A percentile compares a stretch with the other conserved stretches of the same genome.
phyloP scores from a whole-genome alignment of 768 basidiomycete species.

The Russula foetens region DNA sequence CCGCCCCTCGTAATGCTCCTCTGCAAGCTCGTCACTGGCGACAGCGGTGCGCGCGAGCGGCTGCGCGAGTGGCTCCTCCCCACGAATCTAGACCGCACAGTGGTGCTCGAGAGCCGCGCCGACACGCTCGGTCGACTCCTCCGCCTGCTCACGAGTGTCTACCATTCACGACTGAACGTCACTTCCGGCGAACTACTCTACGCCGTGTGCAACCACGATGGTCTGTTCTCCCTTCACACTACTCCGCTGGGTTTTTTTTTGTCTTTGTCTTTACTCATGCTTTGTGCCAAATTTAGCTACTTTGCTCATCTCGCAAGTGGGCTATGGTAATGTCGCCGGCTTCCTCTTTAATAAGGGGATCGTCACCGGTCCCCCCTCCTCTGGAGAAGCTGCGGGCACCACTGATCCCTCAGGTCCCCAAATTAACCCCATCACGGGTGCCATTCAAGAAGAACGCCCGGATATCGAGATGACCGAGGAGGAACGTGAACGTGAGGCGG shows the following conservation, averaged over 20 bases:
- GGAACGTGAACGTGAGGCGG: slow-evolving; percentile 91
- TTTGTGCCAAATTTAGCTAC: slow-evolving; percentile 37
- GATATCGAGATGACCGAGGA: slow-evolving; percentile 78
- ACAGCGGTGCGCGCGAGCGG: slow-evolving; percentile 46
- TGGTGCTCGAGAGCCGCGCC: slow-evolving; percentile 61
- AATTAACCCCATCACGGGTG: slow-evolving; percentile 88
- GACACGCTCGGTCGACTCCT: slow-evolving; percentile 75
- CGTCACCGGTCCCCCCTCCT: slow-evolving; percentile 45
- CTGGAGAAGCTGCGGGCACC: slow-evolving; percentile 26
- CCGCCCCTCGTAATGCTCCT: slow-evolving; percentile 72
- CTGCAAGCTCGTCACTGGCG: slow-evolving; percentile 57
- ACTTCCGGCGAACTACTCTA: slow-evolving; percentile 84
- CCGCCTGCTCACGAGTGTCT: slow-evolving; percentile 65
- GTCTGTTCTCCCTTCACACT: slow-evolving; percentile 28
- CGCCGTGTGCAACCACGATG: slow-evolving; percentile 72
- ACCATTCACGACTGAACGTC: slow-evolving; percentile 64
- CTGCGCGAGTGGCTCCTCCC: slow-evolving; percentile 69
- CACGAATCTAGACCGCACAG: slow-evolving; percentile 68
- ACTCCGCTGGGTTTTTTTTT: neutral
- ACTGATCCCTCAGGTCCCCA: slow-evolving; percentile 32
- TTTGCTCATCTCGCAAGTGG: slow-evolving; percentile 66
- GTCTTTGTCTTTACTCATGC: neutral
- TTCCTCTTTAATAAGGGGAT: slow-evolving; percentile 91
- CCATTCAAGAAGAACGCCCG: slow-evolving; percentile 34
- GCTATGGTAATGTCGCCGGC: slow-evolving; percentile 94